Evolutionary conservation across 2,329 filamentous ascomycete genomes (phyloP).

Genomic region (Neofusicoccum kwambonambiense): DNA sequence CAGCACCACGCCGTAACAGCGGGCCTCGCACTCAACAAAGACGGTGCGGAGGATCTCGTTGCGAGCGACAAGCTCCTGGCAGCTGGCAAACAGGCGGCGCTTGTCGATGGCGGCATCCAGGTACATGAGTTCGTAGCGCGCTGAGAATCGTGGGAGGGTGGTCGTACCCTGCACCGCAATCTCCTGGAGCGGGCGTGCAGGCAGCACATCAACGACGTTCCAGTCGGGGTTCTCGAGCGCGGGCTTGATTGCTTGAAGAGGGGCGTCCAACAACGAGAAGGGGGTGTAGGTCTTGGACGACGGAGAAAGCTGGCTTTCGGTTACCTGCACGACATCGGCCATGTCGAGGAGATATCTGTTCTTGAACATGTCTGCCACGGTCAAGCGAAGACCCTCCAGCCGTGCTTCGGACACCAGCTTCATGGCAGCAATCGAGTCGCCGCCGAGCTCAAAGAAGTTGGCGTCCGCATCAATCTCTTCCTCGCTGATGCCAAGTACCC

Average conservation of each 20-base stretch:
- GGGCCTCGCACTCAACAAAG: conserved; percentile 53
- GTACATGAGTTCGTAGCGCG: conserved; percentile 28
- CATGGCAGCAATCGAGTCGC: conserved; percentile 62
- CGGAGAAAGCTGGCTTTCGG: conserved; percentile 20
- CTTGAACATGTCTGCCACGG: conserved; percentile 57
- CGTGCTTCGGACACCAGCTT: conserved; percentile 57
- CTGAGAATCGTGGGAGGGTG: conserved; percentile 34
- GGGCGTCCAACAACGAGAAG: too few species aligned
- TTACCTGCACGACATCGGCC: conserved; percentile 37
- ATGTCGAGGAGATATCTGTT: conserved; percentile 46
- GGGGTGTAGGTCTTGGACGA: too few species aligned
- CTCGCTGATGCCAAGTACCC: conserved; percentile 28
- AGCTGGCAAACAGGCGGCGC: conserved; percentile 29
- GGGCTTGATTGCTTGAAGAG: too few species aligned
- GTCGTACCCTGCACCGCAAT: conserved; percentile 25
- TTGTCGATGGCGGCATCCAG: conserved; percentile 38
- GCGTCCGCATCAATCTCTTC: conserved; percentile 53
- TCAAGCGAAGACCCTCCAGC: conserved; percentile 48
- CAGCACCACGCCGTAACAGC: conserved; percentile 32
- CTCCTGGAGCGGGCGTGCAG: too few species aligned
- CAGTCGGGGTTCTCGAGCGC: too few species aligned
- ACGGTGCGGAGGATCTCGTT: conserved; percentile 68
- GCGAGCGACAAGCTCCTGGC: conserved; percentile 51
- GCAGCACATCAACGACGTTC: too few species aligned
- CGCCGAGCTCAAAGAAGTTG: conserved; percentile 61